Base-by-base conservation (phyloP, 352 stramenopile species). In the Salisapilia sapeloensis region DNA sequence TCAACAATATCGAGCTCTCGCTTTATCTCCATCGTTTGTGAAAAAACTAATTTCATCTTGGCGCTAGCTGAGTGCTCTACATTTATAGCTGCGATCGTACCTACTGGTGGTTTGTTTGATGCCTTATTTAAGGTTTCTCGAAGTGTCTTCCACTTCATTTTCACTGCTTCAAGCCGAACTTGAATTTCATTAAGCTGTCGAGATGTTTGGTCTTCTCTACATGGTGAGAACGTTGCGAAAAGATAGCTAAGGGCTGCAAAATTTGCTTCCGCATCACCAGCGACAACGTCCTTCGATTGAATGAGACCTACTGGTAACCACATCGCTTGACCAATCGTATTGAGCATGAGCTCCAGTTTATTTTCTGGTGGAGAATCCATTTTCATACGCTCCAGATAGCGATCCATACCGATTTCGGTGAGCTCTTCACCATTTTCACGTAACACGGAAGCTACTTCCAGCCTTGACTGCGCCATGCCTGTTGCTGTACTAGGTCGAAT, bases 341-440 rank as follows among this genome's bases (percentile, higher is more conserved):
- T 57, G 39, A 83, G 60, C 61, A 83, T 67, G 23, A 83, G 38
- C 33, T 81, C 66, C 14, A 86, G 41, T 3, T 66, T 49, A 24
- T 78, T 79, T 35, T 70, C 47, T 14, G 65, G 35, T 5, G 42
- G 56, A 5, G 46, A 42, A 25, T 86, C 70, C 3, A 42, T 46
- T 7, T 48, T 52, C 21, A 86, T 52, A 42, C 71, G 54, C 16
- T 82, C 66, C 30, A 80, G 10, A 36, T 81, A 86, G n/a, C 66
- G 47, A 36, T 79, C 70, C 53, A 78, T 71, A 3, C 53, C 56
- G 34, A 83, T 78, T 35, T 83, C 70, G 0, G 66, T 86, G 9
- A 86, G 46, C n/a, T 81, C 66, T 12, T 83, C 60, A 13, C 70
- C 66, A 40, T 83, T 86, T 30, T 86, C 70, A 12, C 70, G 66